These are phyloP conservation scores for Coemansia sp. DNA, from an alignment of 192 early-diverging fungal species.

Conservation along the genomic window DNA sequence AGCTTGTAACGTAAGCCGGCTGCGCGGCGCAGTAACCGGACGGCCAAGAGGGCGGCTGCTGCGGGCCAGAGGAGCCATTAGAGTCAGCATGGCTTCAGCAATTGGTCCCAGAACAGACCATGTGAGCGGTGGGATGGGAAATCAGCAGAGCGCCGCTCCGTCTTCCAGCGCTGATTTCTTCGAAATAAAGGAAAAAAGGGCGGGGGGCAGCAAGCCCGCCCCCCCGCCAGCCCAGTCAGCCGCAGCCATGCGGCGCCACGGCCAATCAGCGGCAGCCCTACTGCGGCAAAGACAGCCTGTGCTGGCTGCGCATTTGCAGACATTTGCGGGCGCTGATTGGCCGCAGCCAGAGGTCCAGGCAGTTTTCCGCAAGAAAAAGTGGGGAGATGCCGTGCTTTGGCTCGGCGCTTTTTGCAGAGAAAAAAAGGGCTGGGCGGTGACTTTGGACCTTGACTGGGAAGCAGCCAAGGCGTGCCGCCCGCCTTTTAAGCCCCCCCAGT, in stretches of 20 bases:
- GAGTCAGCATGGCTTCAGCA: too few species aligned
- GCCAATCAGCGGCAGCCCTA: constrained; percentile 1
- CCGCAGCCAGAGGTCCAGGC: background rate
- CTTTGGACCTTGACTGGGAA: background rate
- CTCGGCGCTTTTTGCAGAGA: background rate
- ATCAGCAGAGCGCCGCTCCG: background rate
- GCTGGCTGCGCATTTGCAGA: constrained; percentile 10
- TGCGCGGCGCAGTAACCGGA: background rate
- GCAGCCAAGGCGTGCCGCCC: background rate
- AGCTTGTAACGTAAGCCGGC: background rate
- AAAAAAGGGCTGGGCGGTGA: background rate
- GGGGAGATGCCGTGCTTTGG: constrained; percentile 5
- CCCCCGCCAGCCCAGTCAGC: background rate
- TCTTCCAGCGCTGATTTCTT: background rate
- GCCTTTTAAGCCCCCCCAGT: background rate
- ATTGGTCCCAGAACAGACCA: too few species aligned
- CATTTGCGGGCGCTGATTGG: background rate
- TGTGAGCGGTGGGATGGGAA: too few species aligned
- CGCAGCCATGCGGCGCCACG: background rate
- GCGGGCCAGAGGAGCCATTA: background rate
- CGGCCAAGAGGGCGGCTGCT: background rate
- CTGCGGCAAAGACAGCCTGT: constrained; percentile 1
- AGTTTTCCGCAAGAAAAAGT: constrained; percentile 1
- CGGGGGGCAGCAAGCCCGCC: background rate
- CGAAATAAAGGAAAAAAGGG: background rate